phyloP scores from a whole-genome alignment of 73 alveolate species.

The Symbiodinium pilosum region DNA sequence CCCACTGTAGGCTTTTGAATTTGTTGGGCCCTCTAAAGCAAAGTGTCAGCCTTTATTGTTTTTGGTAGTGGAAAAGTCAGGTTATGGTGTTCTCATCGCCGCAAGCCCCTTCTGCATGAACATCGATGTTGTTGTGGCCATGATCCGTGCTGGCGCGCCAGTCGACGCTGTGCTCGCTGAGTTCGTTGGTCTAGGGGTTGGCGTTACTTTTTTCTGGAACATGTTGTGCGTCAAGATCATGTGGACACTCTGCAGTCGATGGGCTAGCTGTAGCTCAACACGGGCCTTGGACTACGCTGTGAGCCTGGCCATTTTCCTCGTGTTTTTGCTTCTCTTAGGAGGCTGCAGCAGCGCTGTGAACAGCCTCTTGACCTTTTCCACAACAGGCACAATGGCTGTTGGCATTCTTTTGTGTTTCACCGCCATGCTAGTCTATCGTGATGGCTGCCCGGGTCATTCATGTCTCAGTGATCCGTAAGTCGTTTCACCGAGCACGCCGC shows the following conservation, averaged over 20 bases:
- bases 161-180: neutral
- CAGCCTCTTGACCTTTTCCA: neutral
- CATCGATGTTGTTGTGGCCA: neutral
- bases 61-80: too few relatives aligned
- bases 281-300: neutral
- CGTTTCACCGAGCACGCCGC: too few relatives aligned
- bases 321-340: neutral
- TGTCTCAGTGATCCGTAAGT: too few relatives aligned
- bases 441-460: too few relatives aligned
- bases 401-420: too few relatives aligned
- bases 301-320: neutral
- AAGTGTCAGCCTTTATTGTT: too few relatives aligned
- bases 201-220: neutral
- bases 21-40: too few relatives aligned
- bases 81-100: neutral
- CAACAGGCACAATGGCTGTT: neutral
- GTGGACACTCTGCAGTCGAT: neutral
- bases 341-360: neutral
- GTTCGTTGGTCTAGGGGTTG: neutral
- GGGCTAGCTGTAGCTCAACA: neutral
- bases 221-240: neutral
- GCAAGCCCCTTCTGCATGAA: neutral
- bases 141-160: neutral
- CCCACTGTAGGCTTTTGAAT: too few relatives aligned
- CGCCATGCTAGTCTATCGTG: too few relatives aligned